Evolutionary conservation across 177 flowering plant genomes (phyloP).

Genomic region (Telopea speciosissima): DNA sequence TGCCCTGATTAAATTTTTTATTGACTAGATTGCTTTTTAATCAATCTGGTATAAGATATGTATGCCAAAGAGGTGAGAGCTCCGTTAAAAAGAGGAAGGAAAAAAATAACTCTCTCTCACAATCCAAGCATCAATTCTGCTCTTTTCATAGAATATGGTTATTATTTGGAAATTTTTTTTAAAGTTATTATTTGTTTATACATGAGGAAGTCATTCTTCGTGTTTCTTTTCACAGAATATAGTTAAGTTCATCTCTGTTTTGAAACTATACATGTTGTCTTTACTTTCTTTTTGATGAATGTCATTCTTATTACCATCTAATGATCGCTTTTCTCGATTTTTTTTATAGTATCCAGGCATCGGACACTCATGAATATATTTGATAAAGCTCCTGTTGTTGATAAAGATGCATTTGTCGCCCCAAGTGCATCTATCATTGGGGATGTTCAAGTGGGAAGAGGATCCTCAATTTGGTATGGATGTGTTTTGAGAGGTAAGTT

Average conservation of each 20-base stretch:
- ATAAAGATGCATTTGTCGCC: conserved; percentile 63
- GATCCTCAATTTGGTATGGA: conserved; percentile 70
- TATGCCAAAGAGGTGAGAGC: too few species aligned
- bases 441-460: conserved; percentile 56
- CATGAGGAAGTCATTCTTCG: too few species aligned
- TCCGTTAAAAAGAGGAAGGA: too few species aligned
- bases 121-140: too few species aligned
- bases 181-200: too few species aligned
- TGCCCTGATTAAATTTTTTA: too few species aligned
- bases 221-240: too few species aligned
- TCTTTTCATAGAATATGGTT: too few species aligned
- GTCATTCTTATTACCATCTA: not conserved
- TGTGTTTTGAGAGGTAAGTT: conserved; percentile 63
- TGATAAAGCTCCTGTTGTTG: conserved; percentile 51
- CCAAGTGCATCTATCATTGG: conserved; percentile 70
- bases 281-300: not conserved
- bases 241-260: not conserved
- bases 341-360: conserved; percentile 54
- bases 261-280: not conserved
- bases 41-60: too few species aligned
- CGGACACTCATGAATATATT: conserved; percentile 62
- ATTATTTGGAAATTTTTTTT: too few species aligned
- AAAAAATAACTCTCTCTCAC: too few species aligned
- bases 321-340: not conserved
- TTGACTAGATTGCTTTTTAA: too few species aligned